phyloP scores from a whole-genome alignment of 129 eudicot species.

The Flaveria ramosissima region DNA sequence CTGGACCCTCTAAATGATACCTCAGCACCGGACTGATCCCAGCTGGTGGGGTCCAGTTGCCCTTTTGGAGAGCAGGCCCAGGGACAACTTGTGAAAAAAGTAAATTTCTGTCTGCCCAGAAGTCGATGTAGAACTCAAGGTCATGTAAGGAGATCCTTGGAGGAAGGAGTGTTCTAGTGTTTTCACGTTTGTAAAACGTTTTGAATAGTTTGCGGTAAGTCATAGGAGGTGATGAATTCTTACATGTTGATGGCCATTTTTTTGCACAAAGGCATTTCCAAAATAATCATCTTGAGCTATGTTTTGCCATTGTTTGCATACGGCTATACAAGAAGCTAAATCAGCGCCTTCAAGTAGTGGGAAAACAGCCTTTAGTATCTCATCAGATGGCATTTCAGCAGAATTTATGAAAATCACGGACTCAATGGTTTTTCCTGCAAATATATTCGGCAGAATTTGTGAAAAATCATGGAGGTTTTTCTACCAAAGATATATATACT shows the following conservation, averaged over 20 bases:
- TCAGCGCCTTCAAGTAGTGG: conserved; percentile 77
- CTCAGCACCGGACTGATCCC: conserved; percentile 55
- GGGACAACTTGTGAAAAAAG: conserved; percentile 73
- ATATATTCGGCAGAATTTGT: conserved; percentile 14
- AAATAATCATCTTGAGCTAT: conserved; percentile 80
- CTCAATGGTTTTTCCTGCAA: conserved; percentile 34
- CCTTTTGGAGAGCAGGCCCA: conserved; percentile 63
- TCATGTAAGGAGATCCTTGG: conserved; percentile 73
- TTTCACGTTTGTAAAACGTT: conserved; percentile 62
- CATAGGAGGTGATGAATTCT: conserved; percentile 50
- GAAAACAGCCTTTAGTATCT: conserved; percentile 75
- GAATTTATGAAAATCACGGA: conserved; percentile 5
- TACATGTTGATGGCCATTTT: conserved; percentile 88
- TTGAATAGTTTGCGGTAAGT: conserved; percentile 59
- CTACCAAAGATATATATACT: conserved; percentile 24
- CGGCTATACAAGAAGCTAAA: conserved; percentile 75
- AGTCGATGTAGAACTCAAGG: conserved; percentile 82
- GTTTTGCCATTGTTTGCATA: conserved; percentile 79
- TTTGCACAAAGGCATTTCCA: conserved; percentile 88
- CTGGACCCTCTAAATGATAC: conserved; percentile 70
- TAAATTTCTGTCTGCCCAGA: conserved; percentile 63
- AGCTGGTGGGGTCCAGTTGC: conserved; percentile 61
- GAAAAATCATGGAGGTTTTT: background rate
- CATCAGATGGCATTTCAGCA: conserved; percentile 47
- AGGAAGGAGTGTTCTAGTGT: conserved; percentile 50